Evolutionary conservation across 2,329 filamentous ascomycete species (phyloP).

Genomic region (Knoxdaviesia capensis): DNA sequence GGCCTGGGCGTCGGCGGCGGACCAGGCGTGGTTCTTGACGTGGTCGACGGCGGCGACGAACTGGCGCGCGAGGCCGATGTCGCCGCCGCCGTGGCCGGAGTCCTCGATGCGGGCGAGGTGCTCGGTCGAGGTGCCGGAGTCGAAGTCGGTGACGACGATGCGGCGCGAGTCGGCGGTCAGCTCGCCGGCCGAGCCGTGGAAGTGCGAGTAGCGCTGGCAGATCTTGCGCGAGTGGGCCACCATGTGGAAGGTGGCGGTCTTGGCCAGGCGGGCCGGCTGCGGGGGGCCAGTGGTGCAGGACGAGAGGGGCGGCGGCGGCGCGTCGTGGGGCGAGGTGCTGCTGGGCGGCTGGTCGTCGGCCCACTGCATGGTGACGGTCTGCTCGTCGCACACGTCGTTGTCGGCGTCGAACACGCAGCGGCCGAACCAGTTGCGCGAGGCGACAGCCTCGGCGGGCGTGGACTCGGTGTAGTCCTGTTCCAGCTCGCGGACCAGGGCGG

Average conservation of each 20-base stretch:
- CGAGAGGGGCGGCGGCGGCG: neutral
- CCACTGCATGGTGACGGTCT: constrained; percentile 76
- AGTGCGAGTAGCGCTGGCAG: constrained; percentile 64
- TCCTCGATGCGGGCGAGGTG: constrained; percentile 17
- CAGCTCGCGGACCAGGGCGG: constrained; percentile 21
- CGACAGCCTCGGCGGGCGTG: constrained; percentile 25
- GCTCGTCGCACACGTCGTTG: constrained; percentile 88
- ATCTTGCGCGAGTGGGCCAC: constrained; percentile 73
- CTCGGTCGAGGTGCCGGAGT: constrained; percentile 19
- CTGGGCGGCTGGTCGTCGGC: constrained; percentile 45
- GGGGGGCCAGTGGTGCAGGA: constrained; percentile 7
- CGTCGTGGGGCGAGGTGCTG: too few relatives aligned
- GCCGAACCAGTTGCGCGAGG: constrained; percentile 56
- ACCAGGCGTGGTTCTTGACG: constrained; percentile 51
- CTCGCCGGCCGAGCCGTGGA: constrained; percentile 77
- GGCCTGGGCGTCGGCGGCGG: constrained; percentile 50
- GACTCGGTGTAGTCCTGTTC: constrained; percentile 31
- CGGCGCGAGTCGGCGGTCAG: constrained; percentile 63
- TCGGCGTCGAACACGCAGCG: constrained; percentile 89
- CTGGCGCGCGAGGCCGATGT: constrained; percentile 47
- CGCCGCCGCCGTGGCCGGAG: constrained; percentile 18
- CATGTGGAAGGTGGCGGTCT: constrained; percentile 87
- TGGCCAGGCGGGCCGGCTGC: constrained; percentile 37
- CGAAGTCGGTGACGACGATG: constrained; percentile 28
- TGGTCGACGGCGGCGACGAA: constrained; percentile 68